Evolutionary conservation across 345 rosid species (phyloP).

Genomic region (Populus alba): DNA sequence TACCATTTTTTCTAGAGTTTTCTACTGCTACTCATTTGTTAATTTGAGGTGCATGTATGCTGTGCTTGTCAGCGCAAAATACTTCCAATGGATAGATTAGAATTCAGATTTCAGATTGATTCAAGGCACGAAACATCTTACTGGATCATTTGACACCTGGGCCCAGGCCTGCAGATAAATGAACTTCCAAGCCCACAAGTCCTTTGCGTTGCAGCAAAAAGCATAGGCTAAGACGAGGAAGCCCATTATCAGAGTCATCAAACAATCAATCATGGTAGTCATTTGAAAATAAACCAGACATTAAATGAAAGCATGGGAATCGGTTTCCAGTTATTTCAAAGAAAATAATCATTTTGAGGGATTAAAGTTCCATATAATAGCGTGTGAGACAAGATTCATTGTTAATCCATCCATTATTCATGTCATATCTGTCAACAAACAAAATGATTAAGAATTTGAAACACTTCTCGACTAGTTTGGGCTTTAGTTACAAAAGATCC

Average conservation of each 20-base stretch:
- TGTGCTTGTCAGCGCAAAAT: not conserved
- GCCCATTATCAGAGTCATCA: not conserved
- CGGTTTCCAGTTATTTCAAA: not conserved
- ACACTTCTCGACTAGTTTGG: not conserved
- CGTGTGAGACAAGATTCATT: not conserved
- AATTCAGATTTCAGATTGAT: not conserved
- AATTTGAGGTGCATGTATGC: not conserved
- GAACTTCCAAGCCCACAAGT: not conserved
- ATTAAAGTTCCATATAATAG: not conserved
- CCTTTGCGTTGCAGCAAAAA: not conserved
- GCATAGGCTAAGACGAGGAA: not conserved
- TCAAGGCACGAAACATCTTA: not conserved
- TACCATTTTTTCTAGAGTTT: not conserved
- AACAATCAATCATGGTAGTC: not conserved
- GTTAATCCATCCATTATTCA: not conserved
- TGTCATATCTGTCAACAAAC: not conserved
- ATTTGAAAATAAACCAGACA: not conserved
- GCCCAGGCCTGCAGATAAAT: not conserved
- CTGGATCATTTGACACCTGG: not conserved
- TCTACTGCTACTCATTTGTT: not conserved
- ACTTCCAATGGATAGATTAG: not conserved
- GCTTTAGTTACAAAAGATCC: not conserved
- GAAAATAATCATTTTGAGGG: not conserved
- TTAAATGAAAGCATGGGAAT: not conserved
- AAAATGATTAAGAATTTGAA: slow-evolving; percentile 8